Conservation (phyloP, 192 early-diverging fungal species). For the Backusella sp. region DNA sequence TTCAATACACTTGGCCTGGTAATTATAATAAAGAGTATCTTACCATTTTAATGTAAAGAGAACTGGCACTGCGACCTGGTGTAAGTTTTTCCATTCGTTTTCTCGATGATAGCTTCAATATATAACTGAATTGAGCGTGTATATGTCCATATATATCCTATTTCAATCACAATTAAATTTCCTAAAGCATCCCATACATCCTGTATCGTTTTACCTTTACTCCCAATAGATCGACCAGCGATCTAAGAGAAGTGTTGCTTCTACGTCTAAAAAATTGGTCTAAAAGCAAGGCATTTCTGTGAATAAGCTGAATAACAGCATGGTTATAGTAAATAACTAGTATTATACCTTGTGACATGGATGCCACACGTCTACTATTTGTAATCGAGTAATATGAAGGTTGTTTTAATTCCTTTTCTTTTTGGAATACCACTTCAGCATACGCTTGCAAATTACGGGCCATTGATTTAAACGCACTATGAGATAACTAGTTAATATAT, state of each 20-base stretch:
- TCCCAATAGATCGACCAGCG: slow-evolving; percentile 49
- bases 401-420: slow-evolving; percentile 39
- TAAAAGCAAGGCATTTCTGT: slow-evolving; percentile 4
- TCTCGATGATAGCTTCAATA: slow-evolving; percentile 54
- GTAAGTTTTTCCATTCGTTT: slow-evolving; percentile 48
- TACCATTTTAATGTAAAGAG: slow-evolving; percentile 40
- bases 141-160: slow-evolving; percentile 63
- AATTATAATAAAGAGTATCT: background rate
- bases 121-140: slow-evolving; percentile 61
- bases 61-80: slow-evolving; percentile 42
- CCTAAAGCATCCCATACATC: slow-evolving; percentile 9
- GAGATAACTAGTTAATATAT: too few relatives aligned
- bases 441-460: slow-evolving; percentile 46
- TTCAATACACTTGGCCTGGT: background rate
- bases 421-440: slow-evolving; percentile 44
- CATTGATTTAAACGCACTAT: slow-evolving; percentile 57
- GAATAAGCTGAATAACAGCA: background rate
- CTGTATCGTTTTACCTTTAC: slow-evolving; percentile 40
- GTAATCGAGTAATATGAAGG: slow-evolving; percentile 15
- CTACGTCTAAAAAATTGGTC: slow-evolving; percentile 53
- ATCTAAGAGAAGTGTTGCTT: slow-evolving; percentile 48
- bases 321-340: background rate
- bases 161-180: slow-evolving; percentile 15
- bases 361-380: slow-evolving; percentile 31
- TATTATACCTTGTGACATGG: slow-evolving; percentile 40